These are phyloP conservation scores for Pleurotus tuber-regium DNA, from an alignment of 768 basidiomycete species.

Conservation along the genomic window DNA sequence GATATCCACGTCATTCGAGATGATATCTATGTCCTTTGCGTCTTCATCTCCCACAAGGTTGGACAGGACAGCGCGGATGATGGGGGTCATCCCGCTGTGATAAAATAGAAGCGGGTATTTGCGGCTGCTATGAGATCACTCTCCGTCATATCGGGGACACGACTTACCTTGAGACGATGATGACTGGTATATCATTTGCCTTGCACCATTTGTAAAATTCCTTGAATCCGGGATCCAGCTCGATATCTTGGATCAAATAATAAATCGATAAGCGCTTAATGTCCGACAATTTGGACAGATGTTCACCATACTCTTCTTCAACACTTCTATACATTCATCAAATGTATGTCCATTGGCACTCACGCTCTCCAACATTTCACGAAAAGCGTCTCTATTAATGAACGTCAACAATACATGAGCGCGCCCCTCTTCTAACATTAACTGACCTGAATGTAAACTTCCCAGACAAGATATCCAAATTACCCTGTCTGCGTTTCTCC, in stretches of 20 bases:
- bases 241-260: constrained; percentile 58
- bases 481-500: constrained; percentile 68
- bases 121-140: background rate
- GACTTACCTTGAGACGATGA: constrained; percentile 85
- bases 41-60: constrained; percentile 73
- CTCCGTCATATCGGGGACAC: background rate
- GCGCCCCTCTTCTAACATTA: background rate
- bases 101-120: background rate
- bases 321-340: constrained; percentile 78
- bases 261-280: background rate
- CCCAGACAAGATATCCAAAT: constrained; percentile 69
- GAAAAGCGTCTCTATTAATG: constrained; percentile 73
- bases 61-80: constrained; percentile 88
- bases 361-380: constrained; percentile 82
- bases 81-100: constrained; percentile 85
- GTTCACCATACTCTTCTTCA: constrained; percentile 56
- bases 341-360: constrained; percentile 72
- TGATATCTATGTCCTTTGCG: constrained; percentile 79
- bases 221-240: constrained; percentile 86
- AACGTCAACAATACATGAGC: background rate
- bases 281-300: background rate
- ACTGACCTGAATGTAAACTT: constrained; percentile 65
- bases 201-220: constrained; percentile 87
- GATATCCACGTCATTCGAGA: constrained; percentile 85
- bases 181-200: constrained; percentile 74